Evolutionary conservation across 2,329 filamentous ascomycete genomes (phyloP).

Genomic region (Diaporthe destruens): DNA sequence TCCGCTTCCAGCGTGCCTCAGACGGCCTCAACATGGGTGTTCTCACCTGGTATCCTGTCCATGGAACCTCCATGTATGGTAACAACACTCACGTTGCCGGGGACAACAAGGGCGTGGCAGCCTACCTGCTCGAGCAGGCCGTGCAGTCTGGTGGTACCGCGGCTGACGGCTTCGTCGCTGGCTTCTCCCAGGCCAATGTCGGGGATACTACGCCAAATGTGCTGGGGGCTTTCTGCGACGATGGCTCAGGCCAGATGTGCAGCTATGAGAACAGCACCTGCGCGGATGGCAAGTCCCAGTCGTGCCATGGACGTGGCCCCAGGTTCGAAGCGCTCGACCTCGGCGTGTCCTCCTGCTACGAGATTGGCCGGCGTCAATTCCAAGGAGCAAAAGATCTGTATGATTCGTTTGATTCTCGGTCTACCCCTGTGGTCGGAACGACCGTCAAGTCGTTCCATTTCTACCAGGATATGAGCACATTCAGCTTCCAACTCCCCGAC

Average conservation of each 20-base stretch:
- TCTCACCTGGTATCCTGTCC: conserved; percentile 90
- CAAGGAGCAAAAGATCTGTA: conserved; percentile 66
- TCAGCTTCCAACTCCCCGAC: conserved; percentile 78
- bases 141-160: conserved; percentile 66
- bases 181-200: conserved; percentile 91
- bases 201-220: conserved; percentile 91
- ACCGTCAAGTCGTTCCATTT: conserved; percentile 84
- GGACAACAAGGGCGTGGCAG: conserved; percentile 94
- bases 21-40: conserved; percentile 83
- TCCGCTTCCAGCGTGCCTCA: conserved; percentile 78
- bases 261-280: conserved; percentile 85
- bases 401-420: conserved; percentile 59
- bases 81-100: conserved; percentile 92
- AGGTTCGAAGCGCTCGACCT: conserved; percentile 74
- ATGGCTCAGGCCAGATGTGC: conserved; percentile 78
- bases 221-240: conserved; percentile 87
- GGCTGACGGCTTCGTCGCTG: conserved; percentile 80
- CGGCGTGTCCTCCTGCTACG: conserved; percentile 80
- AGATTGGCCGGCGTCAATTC: conserved; percentile 78
- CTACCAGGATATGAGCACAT: conserved; percentile 82
- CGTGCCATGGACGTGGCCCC: conserved; percentile 79
- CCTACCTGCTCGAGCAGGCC: conserved; percentile 83
- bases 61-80: conserved; percentile 88
- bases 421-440: conserved; percentile 69
- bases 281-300: conserved; percentile 71